Evolutionary conservation across 345 rosid genomes (phyloP).

Genomic region (Aethionema arabicum): DNA sequence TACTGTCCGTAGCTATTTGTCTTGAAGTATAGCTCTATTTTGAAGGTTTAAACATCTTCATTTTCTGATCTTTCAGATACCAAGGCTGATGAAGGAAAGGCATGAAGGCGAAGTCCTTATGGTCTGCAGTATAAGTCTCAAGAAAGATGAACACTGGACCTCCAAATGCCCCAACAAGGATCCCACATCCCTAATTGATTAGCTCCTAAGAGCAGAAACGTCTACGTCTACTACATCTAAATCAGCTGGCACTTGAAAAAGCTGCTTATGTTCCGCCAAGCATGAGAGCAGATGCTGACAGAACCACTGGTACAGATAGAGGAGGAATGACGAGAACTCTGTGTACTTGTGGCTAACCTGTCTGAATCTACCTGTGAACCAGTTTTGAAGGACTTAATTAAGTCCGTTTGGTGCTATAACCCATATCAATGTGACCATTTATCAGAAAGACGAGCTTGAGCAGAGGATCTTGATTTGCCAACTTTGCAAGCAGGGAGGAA

Average conservation of each 20-base stretch:
- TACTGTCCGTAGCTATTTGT: background rate
- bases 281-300: slow-evolving; percentile 35
- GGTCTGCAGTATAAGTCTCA: slow-evolving; percentile 61
- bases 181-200: slow-evolving; percentile 50
- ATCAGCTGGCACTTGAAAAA: slow-evolving; percentile 16
- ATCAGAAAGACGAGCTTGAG: slow-evolving; percentile 33
- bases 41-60: background rate
- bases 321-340: slow-evolving; percentile 37
- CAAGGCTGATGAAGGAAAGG: slow-evolving; percentile 44
- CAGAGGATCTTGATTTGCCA: slow-evolving; percentile 43
- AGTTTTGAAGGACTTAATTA: slow-evolving; percentile 45
- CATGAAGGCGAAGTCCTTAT: slow-evolving; percentile 51
- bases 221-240: slow-evolving; percentile 28
- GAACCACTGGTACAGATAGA: slow-evolving; percentile 30
- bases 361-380: slow-evolving; percentile 45
- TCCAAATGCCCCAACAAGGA: slow-evolving; percentile 63
- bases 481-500: slow-evolving; percentile 38
- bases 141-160: slow-evolving; percentile 76
- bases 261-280: slow-evolving; percentile 59
- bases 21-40: background rate
- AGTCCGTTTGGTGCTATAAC: slow-evolving; percentile 36
- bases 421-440: slow-evolving; percentile 38
- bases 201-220: slow-evolving; percentile 42
- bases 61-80: slow-evolving; percentile 35
- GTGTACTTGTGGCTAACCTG: slow-evolving; percentile 41